Conservation (phyloP, 2,329 filamentous ascomycete species). For the Aspergillus flavus region DNA sequence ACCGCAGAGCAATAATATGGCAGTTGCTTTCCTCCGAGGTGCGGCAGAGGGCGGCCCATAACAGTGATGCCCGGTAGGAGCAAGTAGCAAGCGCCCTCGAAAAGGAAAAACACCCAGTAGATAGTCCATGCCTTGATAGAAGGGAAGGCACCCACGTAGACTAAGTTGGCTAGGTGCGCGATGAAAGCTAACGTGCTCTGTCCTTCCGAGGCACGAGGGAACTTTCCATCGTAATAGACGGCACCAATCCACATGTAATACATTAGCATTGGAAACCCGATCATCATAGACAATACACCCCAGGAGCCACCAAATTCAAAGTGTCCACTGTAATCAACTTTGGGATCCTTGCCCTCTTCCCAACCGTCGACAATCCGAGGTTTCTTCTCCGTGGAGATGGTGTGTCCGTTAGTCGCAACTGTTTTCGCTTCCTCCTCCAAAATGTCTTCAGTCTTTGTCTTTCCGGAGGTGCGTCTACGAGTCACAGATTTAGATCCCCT, state of each 20-base stretch:
- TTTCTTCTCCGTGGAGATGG: conserved; percentile 26
- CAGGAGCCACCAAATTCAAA: conserved; percentile 84
- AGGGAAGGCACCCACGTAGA: conserved; percentile 84
- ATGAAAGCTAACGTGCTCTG: conserved; percentile 73
- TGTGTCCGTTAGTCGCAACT: conserved; percentile 21
- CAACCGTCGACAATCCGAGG: conserved; percentile 44
- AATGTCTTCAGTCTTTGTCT: conserved; percentile 31
- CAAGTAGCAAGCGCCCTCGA: conserved; percentile 82
- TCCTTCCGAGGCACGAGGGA: conserved; percentile 68
- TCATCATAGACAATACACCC: conserved; percentile 85
- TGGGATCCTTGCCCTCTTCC: conserved; percentile 45
- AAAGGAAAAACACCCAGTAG: conserved; percentile 91
- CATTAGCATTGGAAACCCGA: conserved; percentile 91
- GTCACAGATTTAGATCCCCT: conserved; percentile 29
- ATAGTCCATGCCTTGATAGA: conserved; percentile 81
- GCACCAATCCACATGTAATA: conserved; percentile 99
- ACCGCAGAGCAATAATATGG: conserved; percentile 94
- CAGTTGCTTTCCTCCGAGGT: conserved; percentile 81
- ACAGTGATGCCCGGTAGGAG: conserved; percentile 83
- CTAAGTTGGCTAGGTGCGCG: conserved; percentile 68
- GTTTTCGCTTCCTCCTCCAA: conserved; percentile 26
- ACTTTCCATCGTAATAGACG: conserved; percentile 83
- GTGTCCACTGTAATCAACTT: conserved; percentile 53
- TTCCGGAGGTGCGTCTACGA: conserved; percentile 34
- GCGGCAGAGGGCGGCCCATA: conserved; percentile 83